A percentile compares a stretch with the other conserved stretches of the same genome.
Evolutionary conservation across 1,284 basidiomycete species (phyloP).

Genomic region (Ceratorhiza oryzae-sativae): DNA sequence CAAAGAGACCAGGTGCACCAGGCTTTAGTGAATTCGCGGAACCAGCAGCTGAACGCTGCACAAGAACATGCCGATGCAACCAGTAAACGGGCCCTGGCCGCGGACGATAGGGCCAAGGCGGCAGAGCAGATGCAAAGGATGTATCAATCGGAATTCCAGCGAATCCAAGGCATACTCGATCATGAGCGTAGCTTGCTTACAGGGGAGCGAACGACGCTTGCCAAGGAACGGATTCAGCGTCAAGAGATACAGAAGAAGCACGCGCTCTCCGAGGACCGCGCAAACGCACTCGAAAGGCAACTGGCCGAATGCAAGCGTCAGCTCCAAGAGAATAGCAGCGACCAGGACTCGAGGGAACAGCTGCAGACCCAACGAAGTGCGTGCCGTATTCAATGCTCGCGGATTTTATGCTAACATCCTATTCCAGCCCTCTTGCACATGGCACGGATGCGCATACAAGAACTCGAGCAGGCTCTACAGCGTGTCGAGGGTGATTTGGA

Average conservation of each 20-base stretch:
- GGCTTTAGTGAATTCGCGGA: neutral
- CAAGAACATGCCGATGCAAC: neutral
- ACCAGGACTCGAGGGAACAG: constrained; percentile 12
- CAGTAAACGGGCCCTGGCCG: neutral
- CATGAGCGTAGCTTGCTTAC: neutral
- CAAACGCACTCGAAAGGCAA: neutral
- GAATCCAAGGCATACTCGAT: neutral
- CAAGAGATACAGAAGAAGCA: constrained; percentile 16
- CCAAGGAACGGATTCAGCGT: constrained; percentile 13
- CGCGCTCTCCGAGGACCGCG: neutral
- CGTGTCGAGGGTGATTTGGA: constrained; percentile 25
- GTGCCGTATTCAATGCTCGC: neutral
- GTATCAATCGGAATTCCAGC: neutral
- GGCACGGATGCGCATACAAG: constrained; percentile 31
- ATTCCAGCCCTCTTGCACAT: constrained; percentile 30
- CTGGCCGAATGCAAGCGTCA: neutral
- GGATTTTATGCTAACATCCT: neutral
- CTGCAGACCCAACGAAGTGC: constrained; percentile 32
- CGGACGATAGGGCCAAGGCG: constrained; percentile 8
- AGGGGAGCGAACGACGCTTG: constrained; percentile 7
- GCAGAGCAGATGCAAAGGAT: neutral
- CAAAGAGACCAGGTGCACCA: neutral
- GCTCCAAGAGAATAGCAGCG: neutral
- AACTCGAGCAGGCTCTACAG: constrained; percentile 33
- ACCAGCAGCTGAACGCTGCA: neutral